Evolutionary conservation across 2,329 filamentous ascomycete species (phyloP).

Genomic region (Helotiales sp.): DNA sequence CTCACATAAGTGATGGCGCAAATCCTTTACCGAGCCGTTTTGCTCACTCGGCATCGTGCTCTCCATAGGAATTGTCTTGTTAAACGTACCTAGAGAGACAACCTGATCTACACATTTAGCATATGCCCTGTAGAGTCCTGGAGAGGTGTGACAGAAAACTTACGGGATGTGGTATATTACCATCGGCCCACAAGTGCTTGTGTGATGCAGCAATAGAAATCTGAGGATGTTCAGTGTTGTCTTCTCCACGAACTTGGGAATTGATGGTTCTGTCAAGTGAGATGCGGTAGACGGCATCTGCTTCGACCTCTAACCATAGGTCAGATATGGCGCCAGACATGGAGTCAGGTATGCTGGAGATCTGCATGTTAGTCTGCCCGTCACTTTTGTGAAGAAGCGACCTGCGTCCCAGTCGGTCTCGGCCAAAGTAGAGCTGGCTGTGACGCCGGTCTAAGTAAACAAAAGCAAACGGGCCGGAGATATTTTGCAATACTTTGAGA

Average conservation of each 20-base stretch:
- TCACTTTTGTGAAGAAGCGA: conserved; percentile 68
- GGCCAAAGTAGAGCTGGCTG: conserved; percentile 72
- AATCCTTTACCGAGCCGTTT: conserved; percentile 51
- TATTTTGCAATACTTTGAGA: conserved; percentile 54
- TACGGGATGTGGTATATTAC: background rate
- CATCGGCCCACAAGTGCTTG: conserved; percentile 14
- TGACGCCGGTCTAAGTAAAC: conserved; percentile 71
- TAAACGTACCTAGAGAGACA: conserved; percentile 32
- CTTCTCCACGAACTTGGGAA: background rate
- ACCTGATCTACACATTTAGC: conserved; percentile 14
- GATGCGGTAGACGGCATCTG: conserved; percentile 70
- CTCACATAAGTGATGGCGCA: conserved; percentile 55
- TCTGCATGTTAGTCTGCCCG: conserved; percentile 47
- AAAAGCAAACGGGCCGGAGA: conserved; percentile 88
- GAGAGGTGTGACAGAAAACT: background rate
- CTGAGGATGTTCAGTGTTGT: background rate
- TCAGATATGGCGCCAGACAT: conserved; percentile 37
- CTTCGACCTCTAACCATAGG: conserved; percentile 78
- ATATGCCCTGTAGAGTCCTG: background rate
- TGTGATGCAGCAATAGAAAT: background rate
- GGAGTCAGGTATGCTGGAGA: conserved; percentile 71
- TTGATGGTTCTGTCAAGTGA: conserved; percentile 13
- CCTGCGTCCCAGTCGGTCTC: conserved; percentile 83
- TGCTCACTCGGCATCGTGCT: conserved; percentile 36
- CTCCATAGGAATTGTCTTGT: conserved; percentile 39